Evolutionary conservation across 2,329 filamentous ascomycete genomes (phyloP), one percentile per base, ranked within the genome.

Genomic region (Scleromitrula shiraiana): DNA sequence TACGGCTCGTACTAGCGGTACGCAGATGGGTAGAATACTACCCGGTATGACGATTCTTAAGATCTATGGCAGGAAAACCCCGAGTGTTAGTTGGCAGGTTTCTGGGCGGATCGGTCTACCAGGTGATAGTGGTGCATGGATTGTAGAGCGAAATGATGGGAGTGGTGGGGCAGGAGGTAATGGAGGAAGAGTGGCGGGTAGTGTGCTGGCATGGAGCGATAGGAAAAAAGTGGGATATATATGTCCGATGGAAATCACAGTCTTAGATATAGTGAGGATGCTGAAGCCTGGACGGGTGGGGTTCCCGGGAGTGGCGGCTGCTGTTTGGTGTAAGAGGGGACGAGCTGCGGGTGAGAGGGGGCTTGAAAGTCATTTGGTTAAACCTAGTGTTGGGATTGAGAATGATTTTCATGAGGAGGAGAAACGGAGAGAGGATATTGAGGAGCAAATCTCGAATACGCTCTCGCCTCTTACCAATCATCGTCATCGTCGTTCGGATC

Each of bases 101-200:
- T 71, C 71, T 6, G 75, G 75, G 33, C 56, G 54, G 30, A 70
- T 83, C 22, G 80, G 80, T 2, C 80, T 93, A 10, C 90, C 90
- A 2, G 91, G 91, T 15, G 91, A 97, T 64, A 91, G 85, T 6
- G 91, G 91, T 4, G 91, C 91, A 0, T 97, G 91, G 91, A 80
- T 97, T 4, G 81, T 96, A 14, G 86, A 91, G 57, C 90, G 89
- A 2, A 91, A 91, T 14, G 91, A 97, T 64, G 91, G 85, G 6
- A 91, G 91, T 4, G 90, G 90, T 0, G 97, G 91, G 91, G 80
- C 96, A n/a, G 33, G 42, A 14, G 41, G 41, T 33, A 30, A 76
- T 5, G 74, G 82, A n/a, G 88, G 88, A 1, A 78, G 82, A 30
- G 80, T 96, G 3, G 93, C 88, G 57, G 91, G 91, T 0, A 91